A percentile compares a stretch with the other conserved stretches of the same genome.
phyloP scores from a whole-genome alignment of 2,329 filamentous ascomycete genomes.

The Scolecobasidium constrictum region DNA sequence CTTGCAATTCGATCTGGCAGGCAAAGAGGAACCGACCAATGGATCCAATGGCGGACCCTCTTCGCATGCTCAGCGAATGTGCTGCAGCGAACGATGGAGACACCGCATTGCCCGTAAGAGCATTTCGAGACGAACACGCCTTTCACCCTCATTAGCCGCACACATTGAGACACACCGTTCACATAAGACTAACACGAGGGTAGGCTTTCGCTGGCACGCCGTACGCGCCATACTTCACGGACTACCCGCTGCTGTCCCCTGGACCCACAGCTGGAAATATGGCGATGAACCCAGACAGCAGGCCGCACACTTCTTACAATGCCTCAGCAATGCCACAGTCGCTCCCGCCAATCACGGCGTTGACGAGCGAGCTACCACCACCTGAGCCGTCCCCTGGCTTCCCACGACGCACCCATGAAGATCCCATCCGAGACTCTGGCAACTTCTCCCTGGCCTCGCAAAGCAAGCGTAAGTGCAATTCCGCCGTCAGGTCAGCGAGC shows the following conservation, averaged over 20 bases:
- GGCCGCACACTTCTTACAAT: conserved; percentile 4
- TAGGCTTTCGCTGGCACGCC: neutral
- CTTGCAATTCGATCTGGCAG: too few species aligned
- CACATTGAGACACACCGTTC: neutral
- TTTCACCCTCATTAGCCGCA: neutral
- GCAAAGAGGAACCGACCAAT: too few species aligned
- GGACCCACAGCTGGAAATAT: conserved; percentile 2
- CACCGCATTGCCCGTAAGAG: too few species aligned
- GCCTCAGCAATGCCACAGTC: conserved; percentile 5
- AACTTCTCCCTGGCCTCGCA: conserved; percentile 47
- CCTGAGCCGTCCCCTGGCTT: conserved; percentile 6
- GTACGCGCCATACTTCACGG: neutral
- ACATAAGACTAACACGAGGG: neutral
- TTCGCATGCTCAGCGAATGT: conserved; percentile 3
- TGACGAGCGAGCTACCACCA: conserved; percentile 9
- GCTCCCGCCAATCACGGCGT: conserved; percentile 10
- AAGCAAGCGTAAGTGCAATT: conserved; percentile 38
- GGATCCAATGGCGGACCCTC: neutral
- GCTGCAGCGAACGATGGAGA: conserved; percentile 2
- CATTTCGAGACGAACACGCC: too few species aligned
- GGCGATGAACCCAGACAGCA: conserved; percentile 4
- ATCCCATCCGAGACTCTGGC: conserved; percentile 42
- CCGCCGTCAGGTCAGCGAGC: neutral
- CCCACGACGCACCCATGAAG: conserved; percentile 4
- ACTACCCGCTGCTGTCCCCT: neutral